Evolutionary conservation across 106 monocot species (phyloP), one percentile per base, ranked within the genome.

Genomic region (Allium fistulosum): DNA sequence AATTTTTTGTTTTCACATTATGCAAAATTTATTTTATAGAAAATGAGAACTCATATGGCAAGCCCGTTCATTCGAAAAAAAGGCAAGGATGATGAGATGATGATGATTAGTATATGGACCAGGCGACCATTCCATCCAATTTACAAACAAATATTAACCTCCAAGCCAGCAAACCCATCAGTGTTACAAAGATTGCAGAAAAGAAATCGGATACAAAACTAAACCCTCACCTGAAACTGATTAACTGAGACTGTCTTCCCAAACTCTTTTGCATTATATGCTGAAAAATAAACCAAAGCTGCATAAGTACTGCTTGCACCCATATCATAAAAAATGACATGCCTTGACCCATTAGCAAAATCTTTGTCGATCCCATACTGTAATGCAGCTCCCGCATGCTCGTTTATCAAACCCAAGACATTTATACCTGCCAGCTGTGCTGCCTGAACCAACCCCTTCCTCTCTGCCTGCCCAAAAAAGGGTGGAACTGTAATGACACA

Each of bases 311-410:
- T 93, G 45, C 85, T 72, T 3, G 99, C 58, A 1, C 99, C 99
- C 90, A 99, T 99, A 66, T 99, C 93, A 59, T 99, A 99, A 22
- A 99, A 74, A 53, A 99, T 72, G 8, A 99, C 93, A 75, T 99
- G 74, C 64, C 90, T 69, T 2, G 99, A 99, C 69, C 77, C 81
- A 18, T 99, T 93, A 0, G 81, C 73, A 74, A 99, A 93, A 69
- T 99, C 85, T 70, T 99, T 99, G 63, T 93, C 99, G 37, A 99
- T 90, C 62, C 93, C 99, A 74, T 99, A 99, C 80, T 99, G 93
- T 80, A 99, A 68, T 9, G 99, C 93, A 1, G 93, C 99, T 2
- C 99, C 99, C 7, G 90, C 72, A 63, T 93, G 99, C 83, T 93
- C 99, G 51, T 99, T 93, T 53, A 99, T 76, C 49, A 99, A 71